A percentile compares a stretch with the other conserved stretches of the same genome.
Evolutionary conservation across 371 early-diverging fungal species (phyloP).

Genomic region (Rhizopus sp.): DNA sequence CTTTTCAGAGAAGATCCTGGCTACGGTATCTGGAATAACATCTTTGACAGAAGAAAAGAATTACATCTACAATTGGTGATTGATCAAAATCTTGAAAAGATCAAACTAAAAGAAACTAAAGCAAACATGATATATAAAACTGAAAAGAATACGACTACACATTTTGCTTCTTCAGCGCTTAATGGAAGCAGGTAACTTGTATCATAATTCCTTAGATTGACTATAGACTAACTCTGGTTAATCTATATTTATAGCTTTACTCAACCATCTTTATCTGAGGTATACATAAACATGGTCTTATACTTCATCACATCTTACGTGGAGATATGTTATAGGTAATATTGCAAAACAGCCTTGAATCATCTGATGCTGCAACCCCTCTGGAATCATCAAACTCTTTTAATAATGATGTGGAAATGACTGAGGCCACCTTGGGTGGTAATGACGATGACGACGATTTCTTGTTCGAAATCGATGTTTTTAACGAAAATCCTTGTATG

Average conservation of each 20-base stretch:
- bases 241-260: constrained; percentile 21
- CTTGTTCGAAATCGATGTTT: constrained; percentile 48
- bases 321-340: constrained; percentile 11
- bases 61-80: constrained; percentile 22
- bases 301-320: background rate
- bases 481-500: constrained; percentile 69
- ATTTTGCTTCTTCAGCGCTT: constrained; percentile 32
- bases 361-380: background rate
- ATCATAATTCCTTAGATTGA: too few species aligned
- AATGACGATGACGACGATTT: background rate
- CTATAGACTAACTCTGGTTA: background rate
- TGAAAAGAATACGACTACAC: constrained; percentile 6
- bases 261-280: constrained; percentile 31
- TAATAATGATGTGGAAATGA: constrained; percentile 12
- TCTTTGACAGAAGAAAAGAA: constrained; percentile 42
- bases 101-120: constrained; percentile 42
- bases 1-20: constrained; percentile 46
- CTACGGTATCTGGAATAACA: constrained; percentile 54
- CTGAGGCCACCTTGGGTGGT: background rate
- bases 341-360: constrained; percentile 13
- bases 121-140: constrained; percentile 10
- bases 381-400: background rate
- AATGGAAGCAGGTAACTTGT: constrained; percentile 38
- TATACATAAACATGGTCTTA: background rate
- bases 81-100: constrained; percentile 31